A percentile compares a stretch with the other conserved stretches of the same genome.
Evolutionary conservation across 2,329 filamentous ascomycete genomes (phyloP).

Genomic region (Penicillium polonicum): DNA sequence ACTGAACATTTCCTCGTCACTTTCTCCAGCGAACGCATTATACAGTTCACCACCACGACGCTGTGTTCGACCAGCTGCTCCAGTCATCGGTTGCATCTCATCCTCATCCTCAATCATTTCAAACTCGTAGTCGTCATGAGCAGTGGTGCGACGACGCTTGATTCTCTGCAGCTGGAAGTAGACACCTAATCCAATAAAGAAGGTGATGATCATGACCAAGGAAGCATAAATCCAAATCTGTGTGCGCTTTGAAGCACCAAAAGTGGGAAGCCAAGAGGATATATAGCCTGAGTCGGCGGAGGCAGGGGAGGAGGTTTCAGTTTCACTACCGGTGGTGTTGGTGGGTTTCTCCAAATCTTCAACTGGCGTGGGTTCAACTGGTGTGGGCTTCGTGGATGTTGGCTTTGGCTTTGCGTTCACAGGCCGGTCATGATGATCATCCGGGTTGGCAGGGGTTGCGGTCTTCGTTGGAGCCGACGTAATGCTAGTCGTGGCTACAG

Average conservation of each 20-base stretch:
- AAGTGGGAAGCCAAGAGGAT: constrained; percentile 84
- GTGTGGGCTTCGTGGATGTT: constrained; percentile 19
- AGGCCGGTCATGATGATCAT: constrained; percentile 66
- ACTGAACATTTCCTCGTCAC: constrained; percentile 68
- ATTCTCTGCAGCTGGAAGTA: constrained; percentile 80
- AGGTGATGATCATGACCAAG: constrained; percentile 76
- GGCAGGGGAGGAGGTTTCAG: constrained; percentile 25
- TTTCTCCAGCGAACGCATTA: constrained; percentile 93
- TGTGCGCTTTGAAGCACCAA: constrained; percentile 81
- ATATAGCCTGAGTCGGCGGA: constrained; percentile 57
- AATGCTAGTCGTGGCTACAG: constrained; percentile 64
- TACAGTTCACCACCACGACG: constrained; percentile 83
- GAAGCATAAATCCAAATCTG: constrained; percentile 94
- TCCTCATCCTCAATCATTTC: constrained; percentile 87
- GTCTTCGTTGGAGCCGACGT: constrained; percentile 49
- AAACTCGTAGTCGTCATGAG: constrained; percentile 86
- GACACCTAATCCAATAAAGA: constrained; percentile 75
- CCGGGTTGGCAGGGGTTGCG: constrained; percentile 48
- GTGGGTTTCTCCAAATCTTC: constrained; percentile 30
- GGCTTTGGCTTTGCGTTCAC: constrained; percentile 58
- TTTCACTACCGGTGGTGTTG: constrained; percentile 22
- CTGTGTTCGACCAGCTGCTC: constrained; percentile 52
- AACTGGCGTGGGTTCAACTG: constrained; percentile 14
- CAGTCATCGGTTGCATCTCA: constrained; percentile 42
- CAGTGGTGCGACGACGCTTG: constrained; percentile 70